Evolutionary conservation across 768 basidiomycete species (phyloP).

Genomic region (Boletus huronensis): DNA sequence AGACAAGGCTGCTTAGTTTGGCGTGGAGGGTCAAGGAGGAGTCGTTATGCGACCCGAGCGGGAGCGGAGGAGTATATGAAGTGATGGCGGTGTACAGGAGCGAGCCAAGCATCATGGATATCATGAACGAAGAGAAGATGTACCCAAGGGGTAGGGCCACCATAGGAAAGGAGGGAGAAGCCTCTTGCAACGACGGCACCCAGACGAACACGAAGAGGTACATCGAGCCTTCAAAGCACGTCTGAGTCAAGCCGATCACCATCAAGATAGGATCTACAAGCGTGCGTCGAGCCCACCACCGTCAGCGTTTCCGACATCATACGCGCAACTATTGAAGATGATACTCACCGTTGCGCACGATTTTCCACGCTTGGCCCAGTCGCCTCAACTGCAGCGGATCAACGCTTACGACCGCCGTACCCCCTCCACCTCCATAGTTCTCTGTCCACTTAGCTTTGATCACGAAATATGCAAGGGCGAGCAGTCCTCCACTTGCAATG

Average conservation of each 20-base stretch:
- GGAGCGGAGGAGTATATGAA: constrained; percentile 27
- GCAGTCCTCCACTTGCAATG: constrained; percentile 54
- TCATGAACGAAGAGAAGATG: constrained; percentile 80
- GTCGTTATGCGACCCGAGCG: constrained; percentile 21
- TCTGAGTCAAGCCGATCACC: constrained; percentile 68
- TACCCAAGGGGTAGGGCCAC: constrained; percentile 63
- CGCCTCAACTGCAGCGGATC: constrained; percentile 53
- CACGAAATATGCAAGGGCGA: constrained; percentile 52
- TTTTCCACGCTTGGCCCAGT: constrained; percentile 52
- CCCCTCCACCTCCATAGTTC: constrained; percentile 57
- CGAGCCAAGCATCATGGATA: constrained; percentile 79
- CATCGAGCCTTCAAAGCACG: constrained; percentile 83
- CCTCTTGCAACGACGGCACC: constrained; percentile 74
- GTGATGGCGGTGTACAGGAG: constrained; percentile 58
- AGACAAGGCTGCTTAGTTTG: constrained; percentile 62
- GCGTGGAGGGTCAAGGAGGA: constrained; percentile 58
- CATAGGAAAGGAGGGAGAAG: constrained; percentile 35
- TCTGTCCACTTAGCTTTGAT: constrained; percentile 62
- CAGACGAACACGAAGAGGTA: constrained; percentile 83
- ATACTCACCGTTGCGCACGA: constrained; percentile 48
- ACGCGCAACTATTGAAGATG: neutral
- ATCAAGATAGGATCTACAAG: constrained; percentile 55
- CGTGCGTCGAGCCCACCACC: neutral
- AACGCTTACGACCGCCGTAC: constrained; percentile 11
- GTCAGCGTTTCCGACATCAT: neutral